Evolutionary conservation across 2,329 filamentous ascomycete genomes (phyloP).

Genomic region (Neonectria faginata): DNA sequence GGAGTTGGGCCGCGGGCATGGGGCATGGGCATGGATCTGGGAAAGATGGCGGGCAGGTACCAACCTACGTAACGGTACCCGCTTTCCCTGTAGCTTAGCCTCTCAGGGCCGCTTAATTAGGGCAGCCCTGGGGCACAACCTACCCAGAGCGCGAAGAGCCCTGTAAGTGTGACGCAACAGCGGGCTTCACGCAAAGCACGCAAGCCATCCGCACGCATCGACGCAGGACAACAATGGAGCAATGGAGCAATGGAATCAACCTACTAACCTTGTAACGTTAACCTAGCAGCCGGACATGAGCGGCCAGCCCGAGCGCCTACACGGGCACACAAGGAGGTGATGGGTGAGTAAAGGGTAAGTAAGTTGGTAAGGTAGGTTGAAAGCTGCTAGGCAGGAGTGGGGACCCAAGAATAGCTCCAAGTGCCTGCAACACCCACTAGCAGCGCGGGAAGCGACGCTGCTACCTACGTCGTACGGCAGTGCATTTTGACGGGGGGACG

Average conservation of each 20-base stretch:
- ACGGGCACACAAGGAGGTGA: no score
- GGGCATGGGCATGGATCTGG: conserved; percentile 14
- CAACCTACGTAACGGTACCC: conserved; percentile 27
- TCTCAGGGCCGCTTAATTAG: conserved; percentile 12
- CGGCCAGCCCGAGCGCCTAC: conserved; percentile 25
- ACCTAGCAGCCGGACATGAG: conserved; percentile 3
- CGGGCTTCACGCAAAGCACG: conserved; percentile 6
- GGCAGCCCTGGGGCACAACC: conserved; percentile 7
- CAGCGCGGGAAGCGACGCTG: conserved; percentile 1
- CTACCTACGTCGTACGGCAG: neutral
- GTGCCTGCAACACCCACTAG: neutral
- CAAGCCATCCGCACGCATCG: neutral
- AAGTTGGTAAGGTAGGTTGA: neutral
- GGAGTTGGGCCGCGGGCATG: conserved; percentile 23
- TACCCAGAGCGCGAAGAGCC: conserved; percentile 17
- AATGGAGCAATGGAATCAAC: no score
- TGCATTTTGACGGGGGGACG: neutral
- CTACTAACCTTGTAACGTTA: no score
- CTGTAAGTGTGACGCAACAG: conserved; percentile 21
- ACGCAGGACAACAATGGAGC: conserved; percentile 6
- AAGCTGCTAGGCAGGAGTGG: conserved; percentile 11
- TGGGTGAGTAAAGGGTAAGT: no score
- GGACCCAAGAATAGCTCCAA: neutral
- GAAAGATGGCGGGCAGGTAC: conserved; percentile 21
- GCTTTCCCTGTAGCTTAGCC: conserved; percentile 7